Percentiles rank a stretch among this genome's conserved stretches.
These are phyloP conservation scores for Periconia sp. DNA, from an alignment of 2,329 filamentous ascomycete species.

Conservation along the genomic window DNA sequence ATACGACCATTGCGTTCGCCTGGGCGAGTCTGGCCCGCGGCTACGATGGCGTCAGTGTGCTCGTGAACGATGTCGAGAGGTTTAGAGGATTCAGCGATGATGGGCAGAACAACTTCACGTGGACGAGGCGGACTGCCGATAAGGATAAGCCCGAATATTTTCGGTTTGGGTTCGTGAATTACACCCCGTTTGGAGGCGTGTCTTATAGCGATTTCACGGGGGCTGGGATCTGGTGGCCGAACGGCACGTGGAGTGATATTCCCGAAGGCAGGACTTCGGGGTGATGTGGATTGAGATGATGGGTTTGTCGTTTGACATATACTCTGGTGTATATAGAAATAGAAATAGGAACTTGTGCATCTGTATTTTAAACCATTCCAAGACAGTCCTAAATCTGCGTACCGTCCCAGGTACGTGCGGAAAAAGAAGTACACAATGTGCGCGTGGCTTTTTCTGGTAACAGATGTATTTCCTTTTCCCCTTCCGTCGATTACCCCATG, in stretches of 20 bases:
- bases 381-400: no score
- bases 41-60: conserved; percentile 76
- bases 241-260: conserved; percentile 34
- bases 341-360: no score
- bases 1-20: conserved; percentile 51
- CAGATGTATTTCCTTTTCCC: no score
- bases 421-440: no score
- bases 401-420: no score
- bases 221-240: conserved; percentile 33
- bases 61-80: conserved; percentile 84
- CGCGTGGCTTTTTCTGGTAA: no score
- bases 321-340: no score
- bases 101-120: conserved; percentile 57
- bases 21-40: conserved; percentile 46
- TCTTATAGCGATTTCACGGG: conserved; percentile 37
- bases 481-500: no score
- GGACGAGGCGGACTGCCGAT: conserved; percentile 57
- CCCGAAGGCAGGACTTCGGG: conserved; percentile 15
- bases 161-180: conserved; percentile 37
- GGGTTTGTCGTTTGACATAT: no score
- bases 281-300: neutral
- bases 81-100: conserved; percentile 68
- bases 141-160: conserved; percentile 34
- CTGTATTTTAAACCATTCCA: no score
- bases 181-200: conserved; percentile 30